These are phyloP conservation scores for Cucurbita maxima DNA, from an alignment of 306 rosid genomes.

Conservation along the genomic window DNA sequence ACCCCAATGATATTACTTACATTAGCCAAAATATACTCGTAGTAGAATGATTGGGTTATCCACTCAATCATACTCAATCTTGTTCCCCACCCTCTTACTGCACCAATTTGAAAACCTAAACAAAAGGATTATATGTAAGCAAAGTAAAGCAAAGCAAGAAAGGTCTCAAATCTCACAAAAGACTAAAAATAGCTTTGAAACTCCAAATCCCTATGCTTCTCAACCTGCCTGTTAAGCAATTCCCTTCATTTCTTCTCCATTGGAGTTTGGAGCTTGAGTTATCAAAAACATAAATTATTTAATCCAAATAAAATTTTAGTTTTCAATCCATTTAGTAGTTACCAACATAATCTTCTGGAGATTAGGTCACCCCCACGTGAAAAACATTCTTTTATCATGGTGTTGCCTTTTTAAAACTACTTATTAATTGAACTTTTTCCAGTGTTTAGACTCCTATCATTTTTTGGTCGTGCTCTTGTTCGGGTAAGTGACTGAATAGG, in stretches of 20 bases:
- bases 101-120: not conserved
- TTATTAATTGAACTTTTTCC: not conserved
- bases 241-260: not conserved
- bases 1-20: too few species aligned
- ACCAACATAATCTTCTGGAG: not conserved
- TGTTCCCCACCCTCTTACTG: not conserved
- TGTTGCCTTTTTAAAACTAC: not conserved
- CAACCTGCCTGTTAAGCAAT: slow-evolving; percentile 8
- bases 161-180: not conserved
- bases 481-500: too few species aligned
- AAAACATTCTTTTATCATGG: slow-evolving; percentile 1
- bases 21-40: too few species aligned
- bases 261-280: slow-evolving; percentile 3
- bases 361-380: slow-evolving; percentile 3
- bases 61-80: too few species aligned
- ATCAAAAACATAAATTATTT: not conserved
- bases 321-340: not conserved
- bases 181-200: not conserved
- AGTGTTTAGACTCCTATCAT: too few species aligned
- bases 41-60: too few species aligned
- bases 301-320: not conserved
- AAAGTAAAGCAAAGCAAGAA: not conserved
- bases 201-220: not conserved
- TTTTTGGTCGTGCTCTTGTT: too few species aligned
- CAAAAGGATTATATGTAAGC: not conserved